These are phyloP conservation scores for Fusarium verticillioides DNA, from an alignment of 2,329 filamentous ascomycete species.

Conservation along the genomic window DNA sequence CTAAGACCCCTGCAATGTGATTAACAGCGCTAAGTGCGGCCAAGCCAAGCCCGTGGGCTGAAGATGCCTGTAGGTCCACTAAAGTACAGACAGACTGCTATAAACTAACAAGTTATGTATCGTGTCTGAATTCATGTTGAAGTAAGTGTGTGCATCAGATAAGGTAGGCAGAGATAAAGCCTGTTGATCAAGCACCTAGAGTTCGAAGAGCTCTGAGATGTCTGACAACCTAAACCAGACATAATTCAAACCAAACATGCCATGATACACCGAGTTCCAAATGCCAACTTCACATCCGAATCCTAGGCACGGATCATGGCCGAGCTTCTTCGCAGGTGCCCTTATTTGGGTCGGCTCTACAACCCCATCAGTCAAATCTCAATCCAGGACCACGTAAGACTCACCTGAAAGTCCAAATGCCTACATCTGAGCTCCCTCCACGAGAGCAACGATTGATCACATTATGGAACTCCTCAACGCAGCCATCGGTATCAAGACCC, in stretches of 20 bases:
- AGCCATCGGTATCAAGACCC: no score
- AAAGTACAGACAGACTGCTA: no score
- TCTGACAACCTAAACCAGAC: neutral
- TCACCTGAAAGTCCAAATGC: neutral
- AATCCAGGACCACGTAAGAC: neutral
- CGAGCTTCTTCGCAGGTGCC: neutral
- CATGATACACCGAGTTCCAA: neutral
- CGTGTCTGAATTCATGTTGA: neutral
- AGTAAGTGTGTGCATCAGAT: neutral
- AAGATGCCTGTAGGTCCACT: neutral
- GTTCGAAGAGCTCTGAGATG: neutral
- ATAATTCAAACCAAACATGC: neutral
- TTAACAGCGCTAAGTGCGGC: neutral
- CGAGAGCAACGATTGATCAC: no score
- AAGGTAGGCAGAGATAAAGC: neutral
- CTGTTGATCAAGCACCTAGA: fast-evolving
- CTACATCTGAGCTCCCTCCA: no score
- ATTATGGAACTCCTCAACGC: no score
- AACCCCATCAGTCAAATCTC: neutral
- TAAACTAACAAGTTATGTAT: neutral
- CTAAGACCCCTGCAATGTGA: neutral
- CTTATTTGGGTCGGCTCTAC: neutral
- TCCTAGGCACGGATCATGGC: neutral
- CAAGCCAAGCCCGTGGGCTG: neutral
- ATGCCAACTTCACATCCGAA: neutral